These are phyloP conservation scores for Fraxinus sp. DNA, from an alignment of 305 asterid genomes.

Conservation along the genomic window DNA sequence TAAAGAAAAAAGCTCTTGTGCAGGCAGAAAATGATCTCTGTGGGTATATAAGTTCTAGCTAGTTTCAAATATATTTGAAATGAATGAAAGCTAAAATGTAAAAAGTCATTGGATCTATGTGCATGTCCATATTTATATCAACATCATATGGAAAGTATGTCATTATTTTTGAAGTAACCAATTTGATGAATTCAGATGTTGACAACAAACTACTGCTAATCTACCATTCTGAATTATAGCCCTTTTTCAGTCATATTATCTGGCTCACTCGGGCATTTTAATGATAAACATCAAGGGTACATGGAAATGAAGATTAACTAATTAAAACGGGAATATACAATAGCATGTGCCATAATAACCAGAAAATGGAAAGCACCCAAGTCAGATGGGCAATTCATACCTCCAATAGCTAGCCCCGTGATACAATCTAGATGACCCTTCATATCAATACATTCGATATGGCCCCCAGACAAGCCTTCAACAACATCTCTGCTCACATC, in stretches of 20 bases:
- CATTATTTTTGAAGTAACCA: neutral
- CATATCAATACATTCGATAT: conserved; percentile 58
- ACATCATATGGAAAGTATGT: neutral
- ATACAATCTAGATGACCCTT: conserved; percentile 75
- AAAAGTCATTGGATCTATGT: neutral
- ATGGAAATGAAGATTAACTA: neutral
- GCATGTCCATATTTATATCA: neutral
- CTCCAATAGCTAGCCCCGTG: conserved; percentile 79
- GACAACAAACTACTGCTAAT: neutral
- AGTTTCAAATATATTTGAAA: neutral
- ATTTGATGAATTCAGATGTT: neutral
- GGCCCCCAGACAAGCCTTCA: conserved; percentile 47
- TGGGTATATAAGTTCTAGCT: neutral
- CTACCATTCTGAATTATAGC: neutral
- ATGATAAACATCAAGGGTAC: neutral
- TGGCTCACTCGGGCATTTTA: neutral
- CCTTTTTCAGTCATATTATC: neutral
- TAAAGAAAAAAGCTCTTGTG: neutral
- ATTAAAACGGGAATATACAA: neutral
- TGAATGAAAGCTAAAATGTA: neutral
- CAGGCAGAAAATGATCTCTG: neutral
- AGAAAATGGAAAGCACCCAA: neutral
- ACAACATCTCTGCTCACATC: conserved; percentile 40
- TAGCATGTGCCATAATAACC: neutral
- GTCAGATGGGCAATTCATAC: conserved; percentile 31